Evolutionary conservation across 164 flowering plant genomes (phyloP).

Genomic region (Dillenia turbinata): DNA sequence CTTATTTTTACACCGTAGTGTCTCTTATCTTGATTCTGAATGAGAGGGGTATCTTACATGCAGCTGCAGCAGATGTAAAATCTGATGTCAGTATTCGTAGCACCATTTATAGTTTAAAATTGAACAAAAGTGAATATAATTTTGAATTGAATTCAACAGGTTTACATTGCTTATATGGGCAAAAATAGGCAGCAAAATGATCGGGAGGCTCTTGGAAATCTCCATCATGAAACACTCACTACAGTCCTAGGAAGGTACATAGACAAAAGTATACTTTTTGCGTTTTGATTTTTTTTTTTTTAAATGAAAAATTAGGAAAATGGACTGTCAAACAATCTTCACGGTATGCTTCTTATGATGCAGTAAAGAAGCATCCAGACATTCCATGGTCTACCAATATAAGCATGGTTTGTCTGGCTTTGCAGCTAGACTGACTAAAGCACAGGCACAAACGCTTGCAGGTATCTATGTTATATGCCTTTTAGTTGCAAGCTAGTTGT

Average conservation of each 20-base stretch:
- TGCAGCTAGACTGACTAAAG: constrained; percentile 42
- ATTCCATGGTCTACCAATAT: constrained; percentile 40
- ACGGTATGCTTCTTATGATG: neutral
- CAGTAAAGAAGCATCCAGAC: constrained; percentile 36
- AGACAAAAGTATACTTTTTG: neutral
- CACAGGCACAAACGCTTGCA: constrained; percentile 32
- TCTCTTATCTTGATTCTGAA: no score
- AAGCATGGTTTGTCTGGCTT: constrained; percentile 59
- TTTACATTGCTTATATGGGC: constrained; percentile 44
- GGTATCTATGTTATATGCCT: constrained; percentile 16
- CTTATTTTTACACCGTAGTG: no score
- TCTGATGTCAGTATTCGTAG: constrained; percentile 1
- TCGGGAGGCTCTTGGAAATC: constrained; percentile 11
- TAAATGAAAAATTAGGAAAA: neutral
- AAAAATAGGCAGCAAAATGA: constrained; percentile 28
- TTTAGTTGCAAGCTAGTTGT: neutral
- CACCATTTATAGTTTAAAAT: constrained; percentile 3
- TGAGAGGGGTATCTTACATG: neutral
- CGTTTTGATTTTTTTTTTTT: neutral
- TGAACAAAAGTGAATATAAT: neutral
- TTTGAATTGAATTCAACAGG: constrained; percentile 23
- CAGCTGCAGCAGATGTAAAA: neutral
- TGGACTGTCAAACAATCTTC: neutral
- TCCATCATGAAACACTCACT: constrained; percentile 38
- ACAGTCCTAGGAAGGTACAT: constrained; percentile 33